These are phyloP conservation scores for Phytophthora sp. DNA, from an alignment of 352 stramenopile species.

Conservation along the genomic window DNA sequence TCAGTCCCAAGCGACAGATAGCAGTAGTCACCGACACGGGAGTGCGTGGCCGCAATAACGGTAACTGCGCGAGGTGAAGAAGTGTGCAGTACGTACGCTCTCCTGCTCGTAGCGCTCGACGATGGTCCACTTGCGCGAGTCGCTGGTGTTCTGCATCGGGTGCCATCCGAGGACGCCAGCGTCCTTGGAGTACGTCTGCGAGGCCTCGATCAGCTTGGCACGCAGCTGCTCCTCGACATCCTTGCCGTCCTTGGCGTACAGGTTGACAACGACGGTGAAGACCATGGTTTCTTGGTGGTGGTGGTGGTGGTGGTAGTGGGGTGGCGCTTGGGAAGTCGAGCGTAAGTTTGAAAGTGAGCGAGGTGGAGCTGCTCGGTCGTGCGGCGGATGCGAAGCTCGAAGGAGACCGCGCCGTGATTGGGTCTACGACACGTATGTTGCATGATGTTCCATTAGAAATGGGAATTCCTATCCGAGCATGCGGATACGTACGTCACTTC, in stretches of 20 bases:
- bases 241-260: constrained; percentile 16
- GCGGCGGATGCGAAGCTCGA: too few relatives aligned
- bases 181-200: constrained; percentile 14
- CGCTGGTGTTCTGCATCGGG: constrained; percentile 8
- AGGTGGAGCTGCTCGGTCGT: not conserved
- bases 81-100: constrained; percentile 25
- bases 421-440: not conserved
- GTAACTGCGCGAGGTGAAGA: too few relatives aligned
- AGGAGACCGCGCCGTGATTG: too few relatives aligned
- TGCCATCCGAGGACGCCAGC: constrained; percentile 6
- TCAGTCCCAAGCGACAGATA: too few relatives aligned
- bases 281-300: constrained; percentile 6
- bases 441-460: too few relatives aligned
- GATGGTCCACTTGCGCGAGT: constrained; percentile 16
- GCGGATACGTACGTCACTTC: constrained; percentile 13
- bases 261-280: constrained; percentile 18
- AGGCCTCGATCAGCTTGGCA: constrained; percentile 12
- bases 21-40: too few relatives aligned
- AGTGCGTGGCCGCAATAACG: too few relatives aligned
- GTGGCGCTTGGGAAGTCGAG: constrained; percentile 11
- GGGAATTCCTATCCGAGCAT: too few relatives aligned
- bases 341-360: constrained; percentile 18
- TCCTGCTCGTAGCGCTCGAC: constrained; percentile 16
- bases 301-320: not conserved
- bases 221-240: constrained; percentile 12